Percentiles rank a stretch among this genome's conserved stretches.
Evolutionary conservation across 768 basidiomycete species (phyloP).

Genomic region (Mrakia gelida): DNA sequence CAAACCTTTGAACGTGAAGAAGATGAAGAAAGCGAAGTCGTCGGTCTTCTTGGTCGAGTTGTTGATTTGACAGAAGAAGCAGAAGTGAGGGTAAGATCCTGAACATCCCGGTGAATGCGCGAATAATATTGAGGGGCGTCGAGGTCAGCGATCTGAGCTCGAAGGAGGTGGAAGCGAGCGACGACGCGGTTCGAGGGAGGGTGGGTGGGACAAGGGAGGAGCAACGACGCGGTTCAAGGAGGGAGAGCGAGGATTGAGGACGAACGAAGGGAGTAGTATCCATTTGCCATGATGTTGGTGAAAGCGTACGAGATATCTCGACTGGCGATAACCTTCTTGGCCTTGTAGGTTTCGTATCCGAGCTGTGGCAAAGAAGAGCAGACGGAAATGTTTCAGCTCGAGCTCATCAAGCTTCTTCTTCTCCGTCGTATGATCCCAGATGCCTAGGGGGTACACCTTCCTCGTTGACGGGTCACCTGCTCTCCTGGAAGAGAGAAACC

Average conservation of each 20-base stretch:
- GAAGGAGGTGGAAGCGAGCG: too few species aligned
- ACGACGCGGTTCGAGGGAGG: constrained; percentile 24
- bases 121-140: neutral
- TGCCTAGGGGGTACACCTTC: too few species aligned
- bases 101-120: constrained; percentile 55
- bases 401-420: neutral
- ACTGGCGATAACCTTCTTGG: constrained; percentile 89
- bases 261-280: constrained; percentile 92
- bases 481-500: too few species aligned
- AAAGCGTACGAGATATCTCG: constrained; percentile 97
- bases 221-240: neutral
- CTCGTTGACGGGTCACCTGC: too few species aligned
- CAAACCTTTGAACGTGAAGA: constrained; percentile 98
- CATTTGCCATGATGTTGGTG: constrained; percentile 94
- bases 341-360: constrained; percentile 84
- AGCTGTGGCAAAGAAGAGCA: constrained; percentile 52
- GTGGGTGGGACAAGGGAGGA: constrained; percentile 21
- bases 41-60: constrained; percentile 94
- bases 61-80: constrained; percentile 94
- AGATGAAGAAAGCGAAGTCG: constrained; percentile 97
- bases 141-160: too few species aligned
- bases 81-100: constrained; percentile 96
- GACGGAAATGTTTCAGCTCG: neutral
- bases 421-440: too few species aligned
- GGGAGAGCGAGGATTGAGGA: constrained; percentile 26